Evolutionary conservation across 805 yeast genomes (phyloP).

Genomic region (Ogataea methylovora): DNA sequence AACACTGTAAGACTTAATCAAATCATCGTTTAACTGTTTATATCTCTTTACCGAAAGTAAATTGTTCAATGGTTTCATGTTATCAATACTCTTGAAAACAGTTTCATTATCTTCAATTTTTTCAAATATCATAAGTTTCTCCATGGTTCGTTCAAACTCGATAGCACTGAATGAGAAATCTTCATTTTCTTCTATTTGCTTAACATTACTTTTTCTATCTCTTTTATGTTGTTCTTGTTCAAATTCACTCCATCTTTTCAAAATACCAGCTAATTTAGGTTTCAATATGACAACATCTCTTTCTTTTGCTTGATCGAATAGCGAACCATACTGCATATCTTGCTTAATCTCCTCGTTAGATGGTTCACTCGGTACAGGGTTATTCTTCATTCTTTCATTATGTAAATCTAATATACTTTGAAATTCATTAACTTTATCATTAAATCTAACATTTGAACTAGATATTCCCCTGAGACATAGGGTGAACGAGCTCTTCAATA

Average conservation of each 20-base stretch:
- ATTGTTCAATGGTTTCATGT: slow-evolving; percentile 16
- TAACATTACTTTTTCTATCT: not conserved
- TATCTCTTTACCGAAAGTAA: slow-evolving; percentile 13
- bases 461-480: too few species aligned
- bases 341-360: not conserved
- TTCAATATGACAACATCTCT: not conserved
- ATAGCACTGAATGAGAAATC: slow-evolving; percentile 8
- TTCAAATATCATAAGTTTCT: slow-evolving; percentile 22
- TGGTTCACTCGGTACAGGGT: too few species aligned
- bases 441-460: too few species aligned
- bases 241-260: not conserved
- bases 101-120: slow-evolving; percentile 16
- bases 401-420: too few species aligned
- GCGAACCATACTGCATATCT: not conserved
- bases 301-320: not conserved
- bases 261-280: not conserved
- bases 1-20: slow-evolving; percentile 13
- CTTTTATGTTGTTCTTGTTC: not conserved
- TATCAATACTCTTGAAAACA: slow-evolving; percentile 17
- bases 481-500: too few species aligned
- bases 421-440: too few species aligned
- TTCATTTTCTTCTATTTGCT: not conserved
- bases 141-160: slow-evolving; percentile 21
- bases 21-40: slow-evolving; percentile 12
- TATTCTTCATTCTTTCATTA: too few species aligned